phyloP scores from a whole-genome alignment of 495 filamentous ascomycete genomes.

The Physcia stellaris region DNA sequence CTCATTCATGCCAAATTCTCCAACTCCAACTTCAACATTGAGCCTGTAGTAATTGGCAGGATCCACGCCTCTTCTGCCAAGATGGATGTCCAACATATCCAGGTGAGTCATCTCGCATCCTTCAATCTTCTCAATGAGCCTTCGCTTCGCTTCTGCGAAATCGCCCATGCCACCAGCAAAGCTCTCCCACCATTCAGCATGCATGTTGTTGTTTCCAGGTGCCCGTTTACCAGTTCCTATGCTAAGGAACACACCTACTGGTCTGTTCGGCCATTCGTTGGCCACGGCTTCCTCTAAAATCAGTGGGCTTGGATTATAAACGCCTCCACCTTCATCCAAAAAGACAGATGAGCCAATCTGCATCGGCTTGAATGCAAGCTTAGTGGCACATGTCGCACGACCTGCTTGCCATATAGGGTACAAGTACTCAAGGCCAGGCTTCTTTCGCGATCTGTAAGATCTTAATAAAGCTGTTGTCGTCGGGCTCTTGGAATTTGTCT shows the following conservation, averaged over 20 bases:
- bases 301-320: conserved; percentile 75
- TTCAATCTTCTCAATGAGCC: conserved; percentile 81
- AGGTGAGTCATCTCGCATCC: conserved; percentile 87
- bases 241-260: conserved; percentile 80
- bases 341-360: conserved; percentile 87
- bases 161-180: conserved; percentile 67
- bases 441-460: conserved; percentile 87
- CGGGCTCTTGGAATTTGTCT: conserved; percentile 44
- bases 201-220: conserved; percentile 43
- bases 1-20: conserved; percentile 97
- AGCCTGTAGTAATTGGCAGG: conserved; percentile 92
- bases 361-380: conserved; percentile 89
- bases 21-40: conserved; percentile 93
- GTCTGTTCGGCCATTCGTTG: conserved; percentile 89
- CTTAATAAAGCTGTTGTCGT: conserved; percentile 62
- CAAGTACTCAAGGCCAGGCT: conserved; percentile 75
- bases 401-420: conserved; percentile 95
- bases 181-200: conserved; percentile 80
- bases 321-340: conserved; percentile 77
- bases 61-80: conserved; percentile 65
- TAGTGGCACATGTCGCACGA: conserved; percentile 83
- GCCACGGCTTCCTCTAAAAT: conserved; percentile 78
- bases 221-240: conserved; percentile 83
- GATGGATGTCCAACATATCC: conserved; percentile 61
- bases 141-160: conserved; percentile 77